phyloP scores from a whole-genome alignment of 257 asterid species.

The Handroanthus guayacan region DNA sequence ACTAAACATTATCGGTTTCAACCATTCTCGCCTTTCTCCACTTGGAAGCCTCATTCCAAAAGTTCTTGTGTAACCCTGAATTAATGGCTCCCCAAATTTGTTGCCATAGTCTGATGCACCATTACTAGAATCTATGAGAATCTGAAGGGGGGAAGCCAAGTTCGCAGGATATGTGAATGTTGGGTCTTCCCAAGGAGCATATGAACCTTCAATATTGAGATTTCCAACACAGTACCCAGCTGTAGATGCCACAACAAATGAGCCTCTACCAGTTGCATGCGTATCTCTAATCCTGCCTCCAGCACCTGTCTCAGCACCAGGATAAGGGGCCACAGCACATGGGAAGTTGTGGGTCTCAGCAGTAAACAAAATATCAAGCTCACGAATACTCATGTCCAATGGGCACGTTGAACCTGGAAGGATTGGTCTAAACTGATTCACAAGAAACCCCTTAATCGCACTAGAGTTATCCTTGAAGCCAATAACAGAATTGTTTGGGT shows the following conservation, averaged over 20 bases:
- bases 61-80: conserved; percentile 92
- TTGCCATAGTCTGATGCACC: conserved; percentile 98
- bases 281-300: conserved; percentile 98
- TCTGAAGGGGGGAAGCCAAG: conserved; percentile 85
- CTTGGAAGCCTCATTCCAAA: conserved; percentile 92
- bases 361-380: conserved; percentile 81
- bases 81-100: conserved; percentile 91
- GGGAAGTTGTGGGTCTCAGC: conserved; percentile 98
- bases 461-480: conserved; percentile 98
- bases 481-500: conserved; percentile 87
- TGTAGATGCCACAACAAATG: conserved; percentile 87
- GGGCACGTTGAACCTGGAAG: conserved; percentile 80
- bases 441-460: conserved; percentile 83
- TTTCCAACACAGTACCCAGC: conserved; percentile 97
- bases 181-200: conserved; percentile 94
- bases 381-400: conserved; percentile 53
- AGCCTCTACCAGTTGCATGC: conserved; percentile 95
- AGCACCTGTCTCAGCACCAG: conserved; percentile 98
- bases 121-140: conserved; percentile 88
- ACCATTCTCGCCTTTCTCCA: conserved; percentile 94
- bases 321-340: conserved; percentile 98
- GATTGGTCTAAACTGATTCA: conserved; percentile 68
- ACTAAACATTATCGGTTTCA: conserved; percentile 97
- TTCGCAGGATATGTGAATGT: conserved; percentile 81
- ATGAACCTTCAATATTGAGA: conserved; percentile 81